Conservation (phyloP, 2,329 filamentous ascomycete species). For the Colletotrichum tabaci region DNA sequence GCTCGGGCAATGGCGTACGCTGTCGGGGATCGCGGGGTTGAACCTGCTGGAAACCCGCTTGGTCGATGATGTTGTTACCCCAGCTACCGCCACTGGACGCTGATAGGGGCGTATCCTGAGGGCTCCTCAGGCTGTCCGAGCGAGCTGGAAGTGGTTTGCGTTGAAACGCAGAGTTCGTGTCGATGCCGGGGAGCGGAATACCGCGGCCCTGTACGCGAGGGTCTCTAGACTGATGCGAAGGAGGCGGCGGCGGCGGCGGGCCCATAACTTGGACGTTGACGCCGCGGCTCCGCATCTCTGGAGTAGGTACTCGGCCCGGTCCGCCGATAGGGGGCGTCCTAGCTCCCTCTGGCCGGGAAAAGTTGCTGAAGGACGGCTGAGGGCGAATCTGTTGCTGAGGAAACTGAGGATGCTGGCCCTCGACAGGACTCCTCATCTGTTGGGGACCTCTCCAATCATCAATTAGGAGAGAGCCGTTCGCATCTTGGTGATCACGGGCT, state of each 20-base stretch:
- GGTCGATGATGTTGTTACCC: constrained; percentile 59
- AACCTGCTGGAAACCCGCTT: constrained; percentile 66
- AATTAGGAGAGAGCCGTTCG: neutral
- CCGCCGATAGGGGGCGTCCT: constrained; percentile 40
- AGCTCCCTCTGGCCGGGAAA: constrained; percentile 41
- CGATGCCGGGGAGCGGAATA: constrained; percentile 38
- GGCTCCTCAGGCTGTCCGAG: constrained; percentile 50
- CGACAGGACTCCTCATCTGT: constrained; percentile 27
- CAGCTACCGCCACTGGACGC: constrained; percentile 57
- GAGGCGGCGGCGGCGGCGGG: constrained; percentile 34
- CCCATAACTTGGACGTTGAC: constrained; percentile 45
- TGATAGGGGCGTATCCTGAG: constrained; percentile 54
- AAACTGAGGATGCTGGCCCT: constrained; percentile 9
- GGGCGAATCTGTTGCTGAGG: constrained; percentile 32
- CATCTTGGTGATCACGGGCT: constrained; percentile 19
- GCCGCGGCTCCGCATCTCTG: constrained; percentile 46
- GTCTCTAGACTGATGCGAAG: constrained; percentile 13
- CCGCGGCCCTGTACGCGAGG: constrained; percentile 40
- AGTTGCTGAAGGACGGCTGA: constrained; percentile 43
- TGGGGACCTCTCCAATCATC: constrained; percentile 2
- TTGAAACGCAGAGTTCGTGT: constrained; percentile 53
- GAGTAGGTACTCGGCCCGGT: constrained; percentile 37
- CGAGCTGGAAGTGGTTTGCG: constrained; percentile 68
- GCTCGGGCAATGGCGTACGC: constrained; percentile 43
- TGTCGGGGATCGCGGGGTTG: constrained; percentile 48